A percentile compares a stretch with the other conserved stretches of the same genome.
Evolutionary conservation across 305 asterid genomes (phyloP).

Genomic region (Fraxinus xanthoxyloides): DNA sequence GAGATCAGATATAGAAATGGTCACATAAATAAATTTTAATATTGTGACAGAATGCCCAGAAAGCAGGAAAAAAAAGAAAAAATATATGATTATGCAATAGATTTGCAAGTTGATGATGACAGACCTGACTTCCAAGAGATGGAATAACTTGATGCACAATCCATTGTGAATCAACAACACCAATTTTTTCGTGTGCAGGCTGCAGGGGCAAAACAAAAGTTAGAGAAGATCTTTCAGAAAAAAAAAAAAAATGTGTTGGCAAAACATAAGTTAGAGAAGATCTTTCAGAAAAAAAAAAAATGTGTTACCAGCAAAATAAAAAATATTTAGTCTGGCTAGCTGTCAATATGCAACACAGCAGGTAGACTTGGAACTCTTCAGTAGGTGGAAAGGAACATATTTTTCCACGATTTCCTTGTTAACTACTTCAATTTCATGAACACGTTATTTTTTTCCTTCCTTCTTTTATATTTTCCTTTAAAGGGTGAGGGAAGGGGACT

Average conservation of each 20-base stretch:
- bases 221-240: conserved; percentile 14
- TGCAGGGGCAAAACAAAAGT: conserved; percentile 31
- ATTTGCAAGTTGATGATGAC: conserved; percentile 22
- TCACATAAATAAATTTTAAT: conserved; percentile 2
- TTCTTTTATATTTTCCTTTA: neutral
- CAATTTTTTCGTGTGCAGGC: conserved; percentile 93
- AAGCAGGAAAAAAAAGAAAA: neutral
- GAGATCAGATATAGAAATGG: neutral
- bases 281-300: neutral
- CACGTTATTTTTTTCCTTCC: neutral
- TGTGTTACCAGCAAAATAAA: conserved; percentile 10
- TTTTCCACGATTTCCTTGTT: neutral
- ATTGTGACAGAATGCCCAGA: neutral
- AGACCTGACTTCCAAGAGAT: conserved; percentile 87
- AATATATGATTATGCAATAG: neutral
- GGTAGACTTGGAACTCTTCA: neutral
- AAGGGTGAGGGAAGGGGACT: neutral
- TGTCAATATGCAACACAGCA: conserved; percentile 6
- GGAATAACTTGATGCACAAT: conserved; percentile 87
- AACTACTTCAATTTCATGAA: neutral
- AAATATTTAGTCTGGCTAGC: neutral
- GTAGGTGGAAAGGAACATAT: neutral
- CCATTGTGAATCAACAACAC: conserved; percentile 93
- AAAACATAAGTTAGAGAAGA: conserved; percentile 23
- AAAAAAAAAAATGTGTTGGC: neutral